A percentile compares a stretch with the other conserved stretches of the same genome.
phyloP scores from a whole-genome alignment of 371 early-diverging fungal genomes.

The Zopfochytrium polystomum region DNA sequence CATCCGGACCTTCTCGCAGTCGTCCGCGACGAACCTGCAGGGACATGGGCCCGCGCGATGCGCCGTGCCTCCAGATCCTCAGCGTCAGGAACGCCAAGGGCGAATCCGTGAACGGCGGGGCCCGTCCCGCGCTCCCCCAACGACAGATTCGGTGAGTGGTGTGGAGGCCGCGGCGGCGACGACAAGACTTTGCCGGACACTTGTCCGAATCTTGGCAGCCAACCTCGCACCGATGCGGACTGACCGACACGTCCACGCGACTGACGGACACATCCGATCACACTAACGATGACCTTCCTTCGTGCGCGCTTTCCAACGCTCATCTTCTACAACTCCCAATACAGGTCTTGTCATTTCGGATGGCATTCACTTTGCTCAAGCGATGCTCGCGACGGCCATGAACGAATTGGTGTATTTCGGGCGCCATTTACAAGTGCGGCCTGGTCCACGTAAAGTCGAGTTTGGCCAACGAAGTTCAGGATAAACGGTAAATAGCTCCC shows the following conservation, averaged over 20 bases:
- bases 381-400: constrained; percentile 60
- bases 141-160: constrained; percentile 64
- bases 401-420: constrained; percentile 49
- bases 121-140: constrained; percentile 25
- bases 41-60: neutral
- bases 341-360: neutral
- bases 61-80: constrained; percentile 54
- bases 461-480: constrained; percentile 50
- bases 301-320: neutral
- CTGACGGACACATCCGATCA: constrained; percentile 6
- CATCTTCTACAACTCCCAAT: constrained; percentile 23
- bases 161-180: constrained; percentile 63
- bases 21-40: neutral
- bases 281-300: constrained; percentile 20
- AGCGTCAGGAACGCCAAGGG: constrained; percentile 51
- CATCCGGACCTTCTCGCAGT: neutral
- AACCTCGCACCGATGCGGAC: neutral
- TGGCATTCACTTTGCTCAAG: constrained; percentile 8
- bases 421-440: constrained; percentile 48
- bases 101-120: constrained; percentile 20
- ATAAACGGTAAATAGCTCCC: constrained; percentile 49
- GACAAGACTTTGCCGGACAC: constrained; percentile 58
- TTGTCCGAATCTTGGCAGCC: neutral
- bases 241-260: neutral
- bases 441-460: constrained; percentile 53